These are phyloP conservation scores for Pseudogymnoascus sp. DNA, from an alignment of 2,329 filamentous ascomycete species.

Conservation along the genomic window DNA sequence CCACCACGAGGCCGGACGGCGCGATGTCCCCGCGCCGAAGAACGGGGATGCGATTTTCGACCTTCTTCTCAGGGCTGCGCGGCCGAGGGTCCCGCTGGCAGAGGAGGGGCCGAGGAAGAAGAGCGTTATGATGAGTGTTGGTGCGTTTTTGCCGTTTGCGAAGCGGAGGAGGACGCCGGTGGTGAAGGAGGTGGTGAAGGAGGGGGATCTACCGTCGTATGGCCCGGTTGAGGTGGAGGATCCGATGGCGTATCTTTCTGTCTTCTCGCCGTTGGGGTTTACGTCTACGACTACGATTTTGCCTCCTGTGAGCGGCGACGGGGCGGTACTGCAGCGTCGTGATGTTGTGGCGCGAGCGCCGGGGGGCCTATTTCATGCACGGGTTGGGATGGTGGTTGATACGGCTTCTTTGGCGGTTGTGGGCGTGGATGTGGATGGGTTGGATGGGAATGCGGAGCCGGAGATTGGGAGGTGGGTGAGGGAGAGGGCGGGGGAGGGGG, in stretches of 20 bases:
- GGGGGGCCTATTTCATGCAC: constrained; percentile 48
- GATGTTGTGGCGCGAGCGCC: constrained; percentile 42
- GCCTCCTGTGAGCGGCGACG: constrained; percentile 26
- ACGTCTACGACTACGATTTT: constrained; percentile 45
- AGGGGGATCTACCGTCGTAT: constrained; percentile 50
- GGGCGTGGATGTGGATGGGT: constrained; percentile 43
- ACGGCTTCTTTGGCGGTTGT: constrained; percentile 44
- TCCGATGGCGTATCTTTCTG: constrained; percentile 60
- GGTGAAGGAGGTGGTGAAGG: constrained; percentile 28
- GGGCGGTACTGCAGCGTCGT: constrained; percentile 43
- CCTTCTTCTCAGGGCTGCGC: constrained; percentile 23
- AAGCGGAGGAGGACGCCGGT: constrained; percentile 20
- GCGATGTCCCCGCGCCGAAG: constrained; percentile 36
- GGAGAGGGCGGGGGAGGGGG: constrained; percentile 34
- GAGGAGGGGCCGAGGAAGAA: constrained; percentile 13
- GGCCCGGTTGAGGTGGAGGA: constrained; percentile 55
- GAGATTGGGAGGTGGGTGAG: constrained; percentile 49
- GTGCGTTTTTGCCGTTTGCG: constrained; percentile 27
- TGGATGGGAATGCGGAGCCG: constrained; percentile 50
- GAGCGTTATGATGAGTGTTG: constrained; percentile 26
- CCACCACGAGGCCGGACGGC: constrained; percentile 30
- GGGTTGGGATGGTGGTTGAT: constrained; percentile 52
- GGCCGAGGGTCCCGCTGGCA: constrained; percentile 13
- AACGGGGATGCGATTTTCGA: constrained; percentile 29
- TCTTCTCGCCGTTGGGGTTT: constrained; percentile 63